Evolutionary conservation across 176 grass and related monocot species (phyloP).

Genomic region (Carex cristatella): DNA sequence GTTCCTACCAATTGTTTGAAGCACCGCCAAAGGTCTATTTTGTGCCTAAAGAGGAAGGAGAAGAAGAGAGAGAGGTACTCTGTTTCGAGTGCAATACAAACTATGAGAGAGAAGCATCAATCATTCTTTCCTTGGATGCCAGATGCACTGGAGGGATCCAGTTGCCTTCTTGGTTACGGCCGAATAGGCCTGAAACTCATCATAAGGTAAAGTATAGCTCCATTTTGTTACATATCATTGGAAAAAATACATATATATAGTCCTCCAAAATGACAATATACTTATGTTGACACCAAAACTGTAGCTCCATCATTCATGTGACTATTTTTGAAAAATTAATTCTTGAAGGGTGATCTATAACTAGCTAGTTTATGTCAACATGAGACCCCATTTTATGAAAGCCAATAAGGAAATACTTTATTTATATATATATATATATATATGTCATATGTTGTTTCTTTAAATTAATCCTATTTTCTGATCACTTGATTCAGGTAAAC

Average conservation of each 20-base stretch:
- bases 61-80: slow-evolving; percentile 50
- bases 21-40: slow-evolving; percentile 20
- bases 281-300: background rate
- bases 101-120: slow-evolving; percentile 72
- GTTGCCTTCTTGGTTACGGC: slow-evolving; percentile 49
- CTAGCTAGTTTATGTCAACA: background rate
- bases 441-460: background rate
- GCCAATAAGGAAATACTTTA: no score
- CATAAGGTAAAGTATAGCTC: slow-evolving; percentile 39
- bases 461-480: background rate
- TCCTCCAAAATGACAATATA: background rate
- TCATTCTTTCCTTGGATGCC: slow-evolving; percentile 27
- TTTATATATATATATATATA: background rate
- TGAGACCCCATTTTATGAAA: background rate
- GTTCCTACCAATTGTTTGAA: slow-evolving; percentile 30
- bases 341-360: background rate
- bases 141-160: slow-evolving; percentile 19
- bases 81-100: slow-evolving; percentile 65
- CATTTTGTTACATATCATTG: background rate
- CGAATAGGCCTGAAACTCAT: slow-evolving; percentile 17
- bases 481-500: slow-evolving; percentile 29
- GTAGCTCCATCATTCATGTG: background rate
- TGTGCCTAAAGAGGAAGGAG: slow-evolving; percentile 18
- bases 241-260: background rate
- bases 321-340: background rate